Percentiles rank a stretch among this genome's conserved stretches.
phyloP scores from a whole-genome alignment of 768 basidiomycete species.

The Collybiopsis luxurians region DNA sequence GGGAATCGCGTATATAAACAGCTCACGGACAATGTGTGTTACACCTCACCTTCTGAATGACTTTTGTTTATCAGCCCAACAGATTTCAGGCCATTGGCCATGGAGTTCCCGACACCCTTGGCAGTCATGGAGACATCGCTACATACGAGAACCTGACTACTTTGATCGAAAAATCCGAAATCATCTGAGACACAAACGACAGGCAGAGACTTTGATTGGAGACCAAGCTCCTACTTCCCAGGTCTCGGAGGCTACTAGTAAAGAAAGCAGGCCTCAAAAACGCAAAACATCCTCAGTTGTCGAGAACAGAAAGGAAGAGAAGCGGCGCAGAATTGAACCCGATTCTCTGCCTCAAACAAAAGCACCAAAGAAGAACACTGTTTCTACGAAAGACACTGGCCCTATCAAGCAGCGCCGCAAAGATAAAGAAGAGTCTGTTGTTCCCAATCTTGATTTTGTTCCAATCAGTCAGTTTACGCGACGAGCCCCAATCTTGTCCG shows the following conservation, averaged over 20 bases:
- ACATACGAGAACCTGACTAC: neutral
- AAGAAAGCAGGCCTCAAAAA: neutral
- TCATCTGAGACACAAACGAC: neutral
- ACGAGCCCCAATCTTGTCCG: neutral
- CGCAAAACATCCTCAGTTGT: neutral
- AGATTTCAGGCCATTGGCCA: neutral
- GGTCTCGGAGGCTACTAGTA: neutral
- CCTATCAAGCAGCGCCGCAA: too few relatives aligned
- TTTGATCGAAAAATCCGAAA: neutral
- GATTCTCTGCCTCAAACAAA: too few relatives aligned
- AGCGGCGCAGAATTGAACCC: neutral
- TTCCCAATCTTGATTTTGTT: neutral
- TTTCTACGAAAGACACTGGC: too few relatives aligned
- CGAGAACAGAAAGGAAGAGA: neutral
- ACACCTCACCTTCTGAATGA: neutral
- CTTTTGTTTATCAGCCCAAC: neutral
- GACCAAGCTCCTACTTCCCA: too few relatives aligned
- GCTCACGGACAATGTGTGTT: neutral
- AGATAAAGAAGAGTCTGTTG: too few relatives aligned
- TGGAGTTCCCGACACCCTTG: neutral
- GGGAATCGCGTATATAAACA: neutral
- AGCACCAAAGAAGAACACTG: neutral
- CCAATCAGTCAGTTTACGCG: neutral
- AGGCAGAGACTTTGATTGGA: too few relatives aligned
- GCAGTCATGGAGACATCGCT: slow-evolving; percentile 1